Conservation (phyloP, 2,329 filamentous ascomycete species). For the Monilinia aucupariae region DNA sequence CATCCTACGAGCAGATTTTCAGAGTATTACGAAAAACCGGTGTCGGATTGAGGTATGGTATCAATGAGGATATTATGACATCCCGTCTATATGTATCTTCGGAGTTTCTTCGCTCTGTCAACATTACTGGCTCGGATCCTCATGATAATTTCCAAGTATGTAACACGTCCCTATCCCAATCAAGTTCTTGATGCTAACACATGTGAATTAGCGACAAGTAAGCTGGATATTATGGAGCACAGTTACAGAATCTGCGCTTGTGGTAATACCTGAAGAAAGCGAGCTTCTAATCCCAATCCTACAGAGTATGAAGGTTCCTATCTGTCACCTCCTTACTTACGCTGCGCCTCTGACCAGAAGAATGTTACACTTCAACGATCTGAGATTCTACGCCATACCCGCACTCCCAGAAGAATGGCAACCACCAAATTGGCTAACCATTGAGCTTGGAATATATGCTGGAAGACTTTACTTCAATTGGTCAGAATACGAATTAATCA, state of each 20-base stretch:
- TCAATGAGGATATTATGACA: neutral
- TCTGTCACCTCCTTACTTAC: neutral
- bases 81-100: neutral
- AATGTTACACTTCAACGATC: neutral
- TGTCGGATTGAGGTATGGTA: neutral
- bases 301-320: no score
- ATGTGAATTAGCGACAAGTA: neutral
- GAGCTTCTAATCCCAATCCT: neutral
- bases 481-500: neutral
- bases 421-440: neutral
- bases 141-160: neutral
- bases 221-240: neutral
- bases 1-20: neutral
- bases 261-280: neutral
- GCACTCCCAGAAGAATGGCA: neutral
- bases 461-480: neutral
- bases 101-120: neutral
- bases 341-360: neutral
- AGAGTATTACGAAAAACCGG: neutral
- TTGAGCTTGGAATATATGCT: neutral
- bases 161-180: no score
- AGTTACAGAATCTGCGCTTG: neutral
- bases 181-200: no score
- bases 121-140: neutral
- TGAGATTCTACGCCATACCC: neutral